These are phyloP conservation scores for Yamadazyma laniorum DNA, from an alignment of 805 yeast genomes.

Conservation along the genomic window DNA sequence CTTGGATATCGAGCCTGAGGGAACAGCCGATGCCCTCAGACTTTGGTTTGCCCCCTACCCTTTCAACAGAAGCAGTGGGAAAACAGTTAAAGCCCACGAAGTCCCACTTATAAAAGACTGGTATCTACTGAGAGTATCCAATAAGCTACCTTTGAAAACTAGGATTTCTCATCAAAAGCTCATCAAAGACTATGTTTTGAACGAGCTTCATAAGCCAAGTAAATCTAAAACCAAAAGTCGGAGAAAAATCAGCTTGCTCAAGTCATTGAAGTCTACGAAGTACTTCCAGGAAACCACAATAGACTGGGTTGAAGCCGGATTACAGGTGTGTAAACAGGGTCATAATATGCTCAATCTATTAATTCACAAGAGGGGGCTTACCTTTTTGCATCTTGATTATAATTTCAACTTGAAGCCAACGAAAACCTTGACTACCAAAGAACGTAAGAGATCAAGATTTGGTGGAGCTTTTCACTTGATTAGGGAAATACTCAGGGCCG, in stretches of 20 bases:
- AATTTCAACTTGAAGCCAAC: conserved; percentile 96
- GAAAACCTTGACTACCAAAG: conserved; percentile 93
- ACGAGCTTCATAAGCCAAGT: conserved; percentile 56
- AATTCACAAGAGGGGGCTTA: conserved; percentile 86
- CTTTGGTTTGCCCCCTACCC: conserved; percentile 86
- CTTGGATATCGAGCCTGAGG: conserved; percentile 37
- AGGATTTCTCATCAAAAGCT: conserved; percentile 86
- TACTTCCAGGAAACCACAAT: conserved; percentile 88
- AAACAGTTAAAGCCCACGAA: conserved; percentile 80
- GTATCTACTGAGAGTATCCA: conserved; percentile 70
- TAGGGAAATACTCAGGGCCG: conserved; percentile 81
- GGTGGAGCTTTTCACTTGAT: conserved; percentile 95
- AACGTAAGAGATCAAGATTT: conserved; percentile 90
- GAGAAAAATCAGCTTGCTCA: conserved; percentile 58
- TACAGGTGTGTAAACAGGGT: conserved; percentile 91
- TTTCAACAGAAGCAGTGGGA: conserved; percentile 71
- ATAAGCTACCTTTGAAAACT: conserved; percentile 68
- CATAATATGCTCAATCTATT: conserved; percentile 87
- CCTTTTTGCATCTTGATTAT: conserved; percentile 90
- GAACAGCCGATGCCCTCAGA: conserved; percentile 52
- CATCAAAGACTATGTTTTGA: conserved; percentile 70
- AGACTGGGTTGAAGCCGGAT: conserved; percentile 98
- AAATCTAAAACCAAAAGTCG: conserved; percentile 35
- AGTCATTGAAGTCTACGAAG: conserved; percentile 70
- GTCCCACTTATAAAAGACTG: conserved; percentile 80